These are phyloP conservation scores for Rutstroemia sp. DNA, from an alignment of 2,329 filamentous ascomycete species.

Conservation along the genomic window DNA sequence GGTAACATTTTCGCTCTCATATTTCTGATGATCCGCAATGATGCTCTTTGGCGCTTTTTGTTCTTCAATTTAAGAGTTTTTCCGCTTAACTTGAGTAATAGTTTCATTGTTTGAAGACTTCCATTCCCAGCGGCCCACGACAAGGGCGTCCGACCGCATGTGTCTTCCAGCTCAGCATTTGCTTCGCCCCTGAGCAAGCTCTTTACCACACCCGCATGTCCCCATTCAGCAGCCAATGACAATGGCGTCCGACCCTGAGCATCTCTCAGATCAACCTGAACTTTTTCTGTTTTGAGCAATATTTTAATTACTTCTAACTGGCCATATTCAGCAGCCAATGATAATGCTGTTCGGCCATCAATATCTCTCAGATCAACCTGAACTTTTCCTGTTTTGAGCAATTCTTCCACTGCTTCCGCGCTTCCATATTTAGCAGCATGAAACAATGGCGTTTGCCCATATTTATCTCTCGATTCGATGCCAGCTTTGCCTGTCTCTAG, in stretches of 20 bases:
- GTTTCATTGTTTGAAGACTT: neutral
- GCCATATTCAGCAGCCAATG: constrained; percentile 1
- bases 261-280: constrained; percentile 8
- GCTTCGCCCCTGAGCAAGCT: no score
- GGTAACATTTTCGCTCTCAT: no score
- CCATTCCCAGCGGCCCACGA: neutral
- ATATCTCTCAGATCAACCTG: neutral
- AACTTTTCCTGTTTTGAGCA: neutral
- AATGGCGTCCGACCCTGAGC: no score
- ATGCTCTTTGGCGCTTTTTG: no score
- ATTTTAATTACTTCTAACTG: constrained; percentile 6
- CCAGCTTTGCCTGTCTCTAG: neutral
- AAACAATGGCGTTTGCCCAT: neutral
- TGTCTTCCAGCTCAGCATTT: no score
- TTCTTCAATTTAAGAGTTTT: no score
- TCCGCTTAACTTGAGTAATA: neutral
- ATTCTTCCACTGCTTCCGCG: no score
- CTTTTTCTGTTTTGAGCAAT: neutral
- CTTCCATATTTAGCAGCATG: neutral
- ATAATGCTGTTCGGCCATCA: neutral
- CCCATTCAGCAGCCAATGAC: no score
- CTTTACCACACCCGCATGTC: no score
- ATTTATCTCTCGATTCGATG: neutral
- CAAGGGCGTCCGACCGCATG: no score
- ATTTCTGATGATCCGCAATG: no score